Conservation (phyloP, 306 rosid genomes). For the Macrotyloma uniflorum region DNA sequence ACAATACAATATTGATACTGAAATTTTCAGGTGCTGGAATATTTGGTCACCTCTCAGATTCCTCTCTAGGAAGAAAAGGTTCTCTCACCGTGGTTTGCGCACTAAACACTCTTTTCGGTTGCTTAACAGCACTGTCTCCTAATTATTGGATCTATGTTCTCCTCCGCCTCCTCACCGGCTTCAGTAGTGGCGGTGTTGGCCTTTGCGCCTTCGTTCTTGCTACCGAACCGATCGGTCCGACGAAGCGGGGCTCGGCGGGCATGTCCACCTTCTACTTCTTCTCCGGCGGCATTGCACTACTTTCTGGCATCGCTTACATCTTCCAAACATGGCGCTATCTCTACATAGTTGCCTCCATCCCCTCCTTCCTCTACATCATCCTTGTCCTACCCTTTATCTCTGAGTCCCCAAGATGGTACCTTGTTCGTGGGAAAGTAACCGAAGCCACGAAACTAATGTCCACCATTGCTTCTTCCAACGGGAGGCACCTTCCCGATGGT, state of each 20-base stretch:
- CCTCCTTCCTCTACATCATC: conserved; percentile 68
- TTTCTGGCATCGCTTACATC: conserved; percentile 65
- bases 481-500: conserved; percentile 58
- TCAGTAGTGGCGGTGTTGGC: conserved; percentile 86
- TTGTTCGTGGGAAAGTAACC: conserved; percentile 59
- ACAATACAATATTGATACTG: neutral
- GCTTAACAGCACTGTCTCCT: conserved; percentile 72
- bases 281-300: conserved; percentile 76
- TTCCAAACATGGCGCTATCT: conserved; percentile 77
- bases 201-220: conserved; percentile 85
- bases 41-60: conserved; percentile 92
- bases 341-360: conserved; percentile 72
- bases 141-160: conserved; percentile 56
- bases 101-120: conserved; percentile 71
- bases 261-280: conserved; percentile 98
- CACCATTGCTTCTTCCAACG: conserved; percentile 61
- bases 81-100: conserved; percentile 74
- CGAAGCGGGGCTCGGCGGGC: conserved; percentile 69
- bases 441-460: conserved; percentile 77
- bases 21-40: conserved; percentile 81
- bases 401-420: conserved; percentile 97
- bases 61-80: conserved; percentile 83
- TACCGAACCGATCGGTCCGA: conserved; percentile 79
- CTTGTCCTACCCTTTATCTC: conserved; percentile 68
- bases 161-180: conserved; percentile 86